Evolutionary conservation across 495 filamentous ascomycete genomes (phyloP), one percentile per base, ranked within the genome.

Genomic region (Evernia prunastri): DNA sequence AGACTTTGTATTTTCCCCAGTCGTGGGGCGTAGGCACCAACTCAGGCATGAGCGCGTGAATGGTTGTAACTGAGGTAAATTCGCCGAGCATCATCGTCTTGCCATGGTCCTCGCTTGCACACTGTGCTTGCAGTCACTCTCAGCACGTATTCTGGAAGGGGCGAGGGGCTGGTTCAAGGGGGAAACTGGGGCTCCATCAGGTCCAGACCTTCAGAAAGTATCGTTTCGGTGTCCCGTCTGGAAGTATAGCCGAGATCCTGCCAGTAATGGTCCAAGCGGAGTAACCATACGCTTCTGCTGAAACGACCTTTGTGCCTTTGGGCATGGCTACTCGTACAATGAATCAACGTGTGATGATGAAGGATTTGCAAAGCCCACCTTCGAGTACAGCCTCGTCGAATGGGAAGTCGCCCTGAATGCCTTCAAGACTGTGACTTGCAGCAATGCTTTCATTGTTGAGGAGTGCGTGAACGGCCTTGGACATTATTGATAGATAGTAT

Each of bases 211-310:
- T 66, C 25, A 56, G 51, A 27, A 66, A 66, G 60, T 66, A 64
- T 49, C 42, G 37, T 35, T 69, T 64, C 1, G 64, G 37, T 23
- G 64, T 72, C 3, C 69, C 71, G 56, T 75, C 70, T 6, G 31
- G 31, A 2, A 77, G 63, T 31, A 66, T 18, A 25, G 73, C 67
- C 49, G 71, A 63, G 59, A 78, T 70, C n/a, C 72, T 66, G 45
- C 62, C 72, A 0, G 77, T 78, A 9, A 67, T 70, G 3, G 71
- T 69, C 71, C 72, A 77, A 58, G 65, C 72, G 61, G 75, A 78
- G 47, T 66, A 66, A n/a, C 75, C 74, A 63, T 77, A 73, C 17
- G 23, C 59, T 57, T 69, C 59, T 23, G 69, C 71, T 13, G 70
- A 72, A 36, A 71, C 39, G 17, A 75, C 57, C 33, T 65, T 60